Conservation (phyloP, 192 early-diverging fungal species). For the Coemansia sp. region DNA sequence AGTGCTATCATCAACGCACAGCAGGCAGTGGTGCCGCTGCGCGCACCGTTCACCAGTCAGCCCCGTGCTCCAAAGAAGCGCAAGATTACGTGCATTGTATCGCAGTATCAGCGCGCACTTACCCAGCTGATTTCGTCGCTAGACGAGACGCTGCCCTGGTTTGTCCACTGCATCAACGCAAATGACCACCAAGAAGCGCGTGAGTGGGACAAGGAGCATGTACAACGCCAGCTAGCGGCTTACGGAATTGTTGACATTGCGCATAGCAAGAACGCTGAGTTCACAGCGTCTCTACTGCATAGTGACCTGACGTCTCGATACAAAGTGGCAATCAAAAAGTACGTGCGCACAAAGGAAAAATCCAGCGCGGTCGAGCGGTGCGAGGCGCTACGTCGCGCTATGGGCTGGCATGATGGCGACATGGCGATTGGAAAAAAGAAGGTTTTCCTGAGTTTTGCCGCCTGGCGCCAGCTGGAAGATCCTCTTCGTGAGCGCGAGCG, state of each 20-base stretch:
- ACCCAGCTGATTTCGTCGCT: constrained; percentile 67
- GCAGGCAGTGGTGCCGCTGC: constrained; percentile 66
- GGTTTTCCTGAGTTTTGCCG: constrained; percentile 70
- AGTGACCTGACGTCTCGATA: constrained; percentile 80
- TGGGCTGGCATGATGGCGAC: constrained; percentile 61
- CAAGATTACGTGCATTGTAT: constrained; percentile 60
- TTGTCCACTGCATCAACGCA: constrained; percentile 71
- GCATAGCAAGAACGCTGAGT: constrained; percentile 64
- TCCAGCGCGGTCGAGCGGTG: constrained; percentile 45
- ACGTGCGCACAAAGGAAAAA: constrained; percentile 55
- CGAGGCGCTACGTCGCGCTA: constrained; percentile 55
- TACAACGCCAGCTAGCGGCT: constrained; percentile 71
- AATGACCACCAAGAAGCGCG: constrained; percentile 60
- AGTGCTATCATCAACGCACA: constrained; percentile 79
- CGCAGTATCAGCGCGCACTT: constrained; percentile 69
- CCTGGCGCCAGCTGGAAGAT: constrained; percentile 85
- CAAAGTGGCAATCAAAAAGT: constrained; percentile 57
- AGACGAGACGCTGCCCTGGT: constrained; percentile 79
- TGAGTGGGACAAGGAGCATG: constrained; percentile 65
- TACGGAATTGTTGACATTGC: constrained; percentile 70
- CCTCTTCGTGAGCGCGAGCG: constrained; percentile 70
- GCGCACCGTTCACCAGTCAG: constrained; percentile 56
- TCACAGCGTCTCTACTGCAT: constrained; percentile 71
- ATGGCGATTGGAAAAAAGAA: constrained; percentile 63
- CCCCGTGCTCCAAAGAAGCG: constrained; percentile 40